Percentiles rank a stretch among this genome's conserved stretches.
phyloP scores from a whole-genome alignment of 768 basidiomycete species.

The Rossbeevera mucosa region DNA sequence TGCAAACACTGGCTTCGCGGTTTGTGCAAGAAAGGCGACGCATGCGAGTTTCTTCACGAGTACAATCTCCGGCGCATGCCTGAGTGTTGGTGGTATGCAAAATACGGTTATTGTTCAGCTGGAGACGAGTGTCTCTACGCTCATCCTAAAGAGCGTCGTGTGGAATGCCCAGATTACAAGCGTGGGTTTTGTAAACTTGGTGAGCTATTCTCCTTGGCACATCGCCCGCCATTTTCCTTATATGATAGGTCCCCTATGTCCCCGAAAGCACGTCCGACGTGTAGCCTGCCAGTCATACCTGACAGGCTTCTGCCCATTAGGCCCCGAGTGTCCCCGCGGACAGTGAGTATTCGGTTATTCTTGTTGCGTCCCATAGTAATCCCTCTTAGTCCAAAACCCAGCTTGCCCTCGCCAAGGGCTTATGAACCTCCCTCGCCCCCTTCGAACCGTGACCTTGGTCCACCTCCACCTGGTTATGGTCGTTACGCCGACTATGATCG shows the following conservation, averaged over 20 bases:
- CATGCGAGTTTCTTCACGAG: conserved; percentile 98
- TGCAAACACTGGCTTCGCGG: conserved; percentile 99
- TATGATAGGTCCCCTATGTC: conserved; percentile 72
- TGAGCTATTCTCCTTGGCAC: conserved; percentile 33
- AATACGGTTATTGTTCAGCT: conserved; percentile 95
- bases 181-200: conserved; percentile 94
- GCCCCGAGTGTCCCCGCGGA: conserved; percentile 80
- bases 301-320: conserved; percentile 89
- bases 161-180: conserved; percentile 94
- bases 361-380: conserved; percentile 8
- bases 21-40: conserved; percentile 95
- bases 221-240: conserved; percentile 4
- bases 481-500: conserved; percentile 77
- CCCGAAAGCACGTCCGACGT: conserved; percentile 87
- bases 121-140: conserved; percentile 98
- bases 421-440: conserved; percentile 77
- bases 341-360: conserved; percentile 57
- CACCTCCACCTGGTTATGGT: conserved; percentile 89
- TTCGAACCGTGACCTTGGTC: conserved; percentile 75
- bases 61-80: conserved; percentile 98
- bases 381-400: conserved; percentile 66
- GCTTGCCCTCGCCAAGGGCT: conserved; percentile 60
- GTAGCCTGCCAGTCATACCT: conserved; percentile 89
- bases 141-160: conserved; percentile 85
- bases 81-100: conserved; percentile 98